A percentile compares a stretch with the other conserved stretches of the same genome.
Evolutionary conservation across 371 early-diverging fungal species (phyloP).

Genomic region (Zancudomyces culisetae): DNA sequence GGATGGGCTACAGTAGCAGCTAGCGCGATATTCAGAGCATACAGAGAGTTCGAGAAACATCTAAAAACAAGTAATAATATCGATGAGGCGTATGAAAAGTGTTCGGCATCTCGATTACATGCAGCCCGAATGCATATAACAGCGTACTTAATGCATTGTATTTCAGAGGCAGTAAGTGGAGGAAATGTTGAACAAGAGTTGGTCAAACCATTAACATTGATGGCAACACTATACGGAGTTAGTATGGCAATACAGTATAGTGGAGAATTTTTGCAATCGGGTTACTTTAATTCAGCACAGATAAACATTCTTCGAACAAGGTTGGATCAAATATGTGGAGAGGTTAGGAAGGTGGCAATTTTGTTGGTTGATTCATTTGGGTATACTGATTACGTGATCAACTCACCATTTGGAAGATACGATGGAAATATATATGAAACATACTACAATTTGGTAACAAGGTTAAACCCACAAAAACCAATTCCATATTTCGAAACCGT

Average conservation of each 20-base stretch:
- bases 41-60: constrained; percentile 50
- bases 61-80: constrained; percentile 42
- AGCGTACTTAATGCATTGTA: constrained; percentile 70
- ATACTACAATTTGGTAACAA: constrained; percentile 68
- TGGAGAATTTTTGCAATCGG: constrained; percentile 71
- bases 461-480: constrained; percentile 44
- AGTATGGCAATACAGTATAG: constrained; percentile 66
- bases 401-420: constrained; percentile 70
- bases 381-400: constrained; percentile 67
- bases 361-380: constrained; percentile 75
- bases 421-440: constrained; percentile 77
- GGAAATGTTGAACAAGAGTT: constrained; percentile 16
- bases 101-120: constrained; percentile 59
- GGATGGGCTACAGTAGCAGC: constrained; percentile 75
- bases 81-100: constrained; percentile 74
- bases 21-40: constrained; percentile 61
- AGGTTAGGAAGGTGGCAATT: constrained; percentile 59
- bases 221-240: constrained; percentile 65
- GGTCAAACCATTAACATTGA: constrained; percentile 31
- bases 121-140: constrained; percentile 74
- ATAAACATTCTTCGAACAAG: constrained; percentile 38
- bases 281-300: constrained; percentile 59
- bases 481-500: constrained; percentile 62
- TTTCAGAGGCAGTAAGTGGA: constrained; percentile 49
- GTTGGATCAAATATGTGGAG: constrained; percentile 46